These are phyloP conservation scores for Axilococcus clingmanii DNA, from an alignment of 139 green algal genomes.

Conservation along the genomic window DNA sequence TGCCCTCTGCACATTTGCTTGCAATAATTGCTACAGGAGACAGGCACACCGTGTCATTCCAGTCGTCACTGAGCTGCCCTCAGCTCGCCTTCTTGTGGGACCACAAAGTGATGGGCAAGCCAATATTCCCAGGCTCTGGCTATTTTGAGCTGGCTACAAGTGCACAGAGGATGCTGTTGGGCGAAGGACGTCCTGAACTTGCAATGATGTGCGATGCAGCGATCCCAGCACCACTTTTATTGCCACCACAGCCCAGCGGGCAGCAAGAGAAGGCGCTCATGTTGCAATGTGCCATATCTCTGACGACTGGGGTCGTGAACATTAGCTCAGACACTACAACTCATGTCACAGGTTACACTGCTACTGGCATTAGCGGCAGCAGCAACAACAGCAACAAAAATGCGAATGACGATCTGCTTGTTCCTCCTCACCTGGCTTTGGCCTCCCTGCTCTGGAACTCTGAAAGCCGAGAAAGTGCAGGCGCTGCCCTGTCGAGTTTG, in stretches of 20 bases:
- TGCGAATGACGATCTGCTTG: too few relatives aligned
- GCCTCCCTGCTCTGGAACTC: too few relatives aligned
- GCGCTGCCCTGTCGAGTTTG: slow-evolving; percentile 7
- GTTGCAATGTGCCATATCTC: neutral
- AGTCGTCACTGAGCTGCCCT: slow-evolving; percentile 23
- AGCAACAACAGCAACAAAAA: too few relatives aligned
- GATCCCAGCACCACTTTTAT: slow-evolving; percentile 18
- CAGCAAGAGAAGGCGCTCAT: too few relatives aligned
- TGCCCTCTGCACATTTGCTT: slow-evolving; percentile 15
- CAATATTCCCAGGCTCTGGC: slow-evolving; percentile 34
- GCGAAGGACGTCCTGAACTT: too few relatives aligned
- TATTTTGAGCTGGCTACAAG: slow-evolving; percentile 24
- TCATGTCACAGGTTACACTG: too few relatives aligned
- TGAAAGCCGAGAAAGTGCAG: too few relatives aligned
- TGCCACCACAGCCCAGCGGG: too few relatives aligned
- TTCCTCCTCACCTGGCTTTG: too few relatives aligned
- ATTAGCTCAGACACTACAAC: too few relatives aligned
- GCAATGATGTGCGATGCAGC: neutral
- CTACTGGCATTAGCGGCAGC: too few relatives aligned
- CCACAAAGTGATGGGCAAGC: slow-evolving; percentile 49
- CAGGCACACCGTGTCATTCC: slow-evolving; percentile 14
- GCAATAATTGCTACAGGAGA: neutral
- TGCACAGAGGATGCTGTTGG: slow-evolving; percentile 1
- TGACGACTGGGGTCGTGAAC: slow-evolving; percentile 4
- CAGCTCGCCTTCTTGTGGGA: slow-evolving; percentile 54